phyloP scores from a whole-genome alignment of 306 rosid genomes.

The Fragaria nilgerrensis region DNA sequence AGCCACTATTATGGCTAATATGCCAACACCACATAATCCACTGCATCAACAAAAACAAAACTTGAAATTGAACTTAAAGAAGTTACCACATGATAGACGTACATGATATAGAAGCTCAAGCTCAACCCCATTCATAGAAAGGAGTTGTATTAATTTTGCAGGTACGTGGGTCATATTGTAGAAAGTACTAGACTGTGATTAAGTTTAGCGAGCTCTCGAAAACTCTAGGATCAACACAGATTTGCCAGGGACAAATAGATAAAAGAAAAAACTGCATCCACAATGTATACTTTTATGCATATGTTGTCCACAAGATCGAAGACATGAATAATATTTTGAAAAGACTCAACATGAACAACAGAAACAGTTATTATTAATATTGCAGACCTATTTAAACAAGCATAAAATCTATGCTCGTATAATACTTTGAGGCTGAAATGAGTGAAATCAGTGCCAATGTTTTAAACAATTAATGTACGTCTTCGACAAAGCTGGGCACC shows the following conservation, averaged over 20 bases:
- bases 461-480: not conserved
- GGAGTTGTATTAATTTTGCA: not conserved
- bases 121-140: not conserved
- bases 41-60: too few relatives aligned
- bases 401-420: not conserved
- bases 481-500: not conserved
- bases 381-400: not conserved
- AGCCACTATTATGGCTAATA: too few relatives aligned
- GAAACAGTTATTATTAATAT: not conserved
- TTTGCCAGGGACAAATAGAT: not conserved
- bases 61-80: too few relatives aligned
- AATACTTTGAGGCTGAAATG: not conserved
- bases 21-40: too few relatives aligned
- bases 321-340: not conserved
- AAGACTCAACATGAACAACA: not conserved
- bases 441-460: not conserved
- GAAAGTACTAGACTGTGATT: not conserved
- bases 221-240: not conserved
- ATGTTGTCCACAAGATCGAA: not conserved
- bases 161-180: not conserved
- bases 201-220: not conserved
- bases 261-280: not conserved
- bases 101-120: not conserved
- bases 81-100: too few relatives aligned
- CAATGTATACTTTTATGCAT: not conserved